Percentiles rank a stretch among this genome's conserved stretches.
These are phyloP conservation scores for Cladosporium oxysporum DNA, from an alignment of 2,329 filamentous ascomycete genomes.

Conservation along the genomic window DNA sequence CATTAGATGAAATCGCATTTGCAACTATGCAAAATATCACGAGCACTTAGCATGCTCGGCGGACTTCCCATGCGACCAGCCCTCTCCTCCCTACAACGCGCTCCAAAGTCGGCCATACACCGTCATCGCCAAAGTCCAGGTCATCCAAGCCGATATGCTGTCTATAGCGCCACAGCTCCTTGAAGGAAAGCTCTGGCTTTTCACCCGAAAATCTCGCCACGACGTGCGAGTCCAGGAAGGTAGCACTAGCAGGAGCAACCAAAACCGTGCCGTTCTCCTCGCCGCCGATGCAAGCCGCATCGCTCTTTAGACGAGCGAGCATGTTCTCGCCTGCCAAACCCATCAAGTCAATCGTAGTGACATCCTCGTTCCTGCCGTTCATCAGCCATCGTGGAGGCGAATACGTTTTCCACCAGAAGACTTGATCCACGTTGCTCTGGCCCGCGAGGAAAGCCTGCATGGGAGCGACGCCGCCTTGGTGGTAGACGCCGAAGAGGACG, in stretches of 20 bases:
- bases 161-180: conserved; percentile 68
- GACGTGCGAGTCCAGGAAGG: conserved; percentile 63
- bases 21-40: background rate
- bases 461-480: conserved; percentile 77
- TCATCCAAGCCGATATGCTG: conserved; percentile 77
- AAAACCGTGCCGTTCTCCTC: conserved; percentile 56
- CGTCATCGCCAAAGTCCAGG: conserved; percentile 75
- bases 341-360: conserved; percentile 74
- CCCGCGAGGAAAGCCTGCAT: conserved; percentile 73
- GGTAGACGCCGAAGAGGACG: conserved; percentile 75
- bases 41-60: conserved; percentile 39
- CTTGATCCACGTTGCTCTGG: conserved; percentile 65
- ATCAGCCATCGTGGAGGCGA: conserved; percentile 79
- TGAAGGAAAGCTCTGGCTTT: conserved; percentile 55
- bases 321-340: conserved; percentile 64
- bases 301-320: conserved; percentile 58
- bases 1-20: background rate
- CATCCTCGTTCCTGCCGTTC: conserved; percentile 70
- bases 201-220: conserved; percentile 7
- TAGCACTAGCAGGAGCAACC: conserved; percentile 72
- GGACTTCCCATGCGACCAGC: conserved; percentile 47
- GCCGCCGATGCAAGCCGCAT: conserved; percentile 63
- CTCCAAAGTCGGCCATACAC: conserved; percentile 69
- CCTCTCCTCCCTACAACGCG: conserved; percentile 57
- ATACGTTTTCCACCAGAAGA: conserved; percentile 85